Evolutionary conservation across 2,329 filamentous ascomycete species (phyloP), one percentile per base, ranked within the genome.

Genomic region (Helminthosporium solani): DNA sequence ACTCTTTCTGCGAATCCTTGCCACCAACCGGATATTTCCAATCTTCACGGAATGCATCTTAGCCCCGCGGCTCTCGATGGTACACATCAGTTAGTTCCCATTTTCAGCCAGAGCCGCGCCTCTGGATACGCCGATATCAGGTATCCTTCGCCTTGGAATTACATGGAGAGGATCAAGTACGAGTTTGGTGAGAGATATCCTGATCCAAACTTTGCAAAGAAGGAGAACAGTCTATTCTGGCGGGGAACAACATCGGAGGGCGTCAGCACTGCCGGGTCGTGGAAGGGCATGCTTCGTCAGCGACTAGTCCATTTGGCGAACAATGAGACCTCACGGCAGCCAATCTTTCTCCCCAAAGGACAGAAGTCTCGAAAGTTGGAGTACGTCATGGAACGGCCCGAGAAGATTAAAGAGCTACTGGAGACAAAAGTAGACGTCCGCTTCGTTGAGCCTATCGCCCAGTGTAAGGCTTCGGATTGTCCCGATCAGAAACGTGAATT

Each of bases 91-190:
- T 75, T 94, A 3, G 70, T 87, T 2, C 89, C 89, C 0, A 74
- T 94, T 9, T 94, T 94, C 70, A 87, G 87, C 51, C 79, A 87
- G 47, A 85, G 83, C 39, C 90, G 89, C 57, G 82, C 85, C 1
- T 76, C 80, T 35, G 83, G 84, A 3, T 92, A 88, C 70, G 82
- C 79, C 52, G 89, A 95, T 63, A 88, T 95, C 27, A 70, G 91
- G 18, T 86, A 90, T 42, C 88, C 89, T 0, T 74, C 78, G 57
- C 68, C 79, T 0, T 83, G 79, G 80, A 83, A 82, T 56, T 84
- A 84, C 53, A 68, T 81, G 48, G 78, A 81, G 49, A 83, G 82
- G 61, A 75, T 75, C 11, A 70, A 70, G 50, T 80, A 81, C 40
- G 61, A 71, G 0, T 77, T 80, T 20, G 75, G 77, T 1, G 70